Evolutionary conservation across 768 basidiomycete species (phyloP), one percentile per base, ranked within the genome.

Genomic region (Suillus luteus): DNA sequence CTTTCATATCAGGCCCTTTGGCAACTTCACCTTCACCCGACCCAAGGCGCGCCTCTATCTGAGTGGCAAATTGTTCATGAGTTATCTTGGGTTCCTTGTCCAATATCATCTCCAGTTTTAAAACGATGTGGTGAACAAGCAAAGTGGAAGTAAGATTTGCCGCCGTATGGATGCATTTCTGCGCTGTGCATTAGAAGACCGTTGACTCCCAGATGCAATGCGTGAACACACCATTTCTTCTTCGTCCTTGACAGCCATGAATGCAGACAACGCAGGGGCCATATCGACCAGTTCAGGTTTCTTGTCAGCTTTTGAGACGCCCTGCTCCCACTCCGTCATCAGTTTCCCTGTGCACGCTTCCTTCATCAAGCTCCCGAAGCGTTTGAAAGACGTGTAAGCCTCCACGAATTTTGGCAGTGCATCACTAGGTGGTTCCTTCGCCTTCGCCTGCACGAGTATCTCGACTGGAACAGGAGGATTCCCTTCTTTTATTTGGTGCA

Each of bases 61-160:
- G 88, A 40, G 87, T 84, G 6, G 93, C 86, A 48, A 98, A 86
- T 70, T 86, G 82, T 68, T 95, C 93, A 71, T 99, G 96, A 0
- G 93, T 85, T 37, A 97, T 90, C 74, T 93, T 93, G 48, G 92
- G 87, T 72, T 95, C 95, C 68, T 89, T 87, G 77, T 99, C 96
- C 40, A 99, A 82, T 72, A 97, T 95, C 4, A 87, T 85, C 76
- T 96, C 93, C 69, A 99, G 82, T 75, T 91, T 96, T 43, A 89
- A 83, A 27, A 92, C 90, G 49, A 98, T 91, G 74, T 96, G 90
- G 69, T 95, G 83, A 62, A 86, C 83, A 66, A 99, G 84, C 15
- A 98, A 80, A 0, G 94, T 95, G 19, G 92, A 93, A 0, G 93
- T 95, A 55, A 98, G 78, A 65, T 81, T 83, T 5, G 92, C 84